phyloP scores from a whole-genome alignment of 140 eudicot species.

The Erigeron philadelphicus region DNA sequence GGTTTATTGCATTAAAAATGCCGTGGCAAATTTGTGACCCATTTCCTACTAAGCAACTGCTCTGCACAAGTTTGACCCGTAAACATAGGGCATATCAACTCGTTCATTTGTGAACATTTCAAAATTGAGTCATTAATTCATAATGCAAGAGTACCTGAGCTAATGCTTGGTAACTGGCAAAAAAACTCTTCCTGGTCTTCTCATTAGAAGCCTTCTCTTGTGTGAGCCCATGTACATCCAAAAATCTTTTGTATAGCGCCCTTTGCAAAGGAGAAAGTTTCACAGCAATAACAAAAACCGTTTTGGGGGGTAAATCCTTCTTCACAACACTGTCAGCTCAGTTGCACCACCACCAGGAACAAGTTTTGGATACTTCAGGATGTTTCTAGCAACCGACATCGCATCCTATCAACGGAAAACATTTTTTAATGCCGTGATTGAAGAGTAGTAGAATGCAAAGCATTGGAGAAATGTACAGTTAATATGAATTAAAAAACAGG shows the following conservation, averaged over 20 bases:
- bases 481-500: too few species aligned
- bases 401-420: conserved; percentile 55
- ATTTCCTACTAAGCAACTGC: not conserved
- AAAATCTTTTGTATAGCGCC: conserved; percentile 69
- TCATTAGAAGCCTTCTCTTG: conserved; percentile 57
- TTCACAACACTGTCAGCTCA: conserved; percentile 85
- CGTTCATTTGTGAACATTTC: not conserved
- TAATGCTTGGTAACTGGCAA: conserved; percentile 85
- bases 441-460: not conserved
- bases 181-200: conserved; percentile 59
- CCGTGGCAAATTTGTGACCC: not conserved
- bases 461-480: too few species aligned
- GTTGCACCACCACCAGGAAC: conserved; percentile 98
- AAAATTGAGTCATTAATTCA: not conserved
- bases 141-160: conserved; percentile 58
- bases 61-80: conserved; percentile 8
- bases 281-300: conserved; percentile 86
- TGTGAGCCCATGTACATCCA: conserved; percentile 90
- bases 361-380: conserved; percentile 83
- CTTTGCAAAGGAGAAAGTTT: conserved; percentile 82
- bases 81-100: conserved; percentile 1
- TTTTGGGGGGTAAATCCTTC: conserved; percentile 89
- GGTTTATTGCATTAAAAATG: conserved; percentile 2
- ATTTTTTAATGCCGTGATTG: not conserved
- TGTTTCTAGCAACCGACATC: conserved; percentile 83